A percentile compares a stretch with the other conserved stretches of the same genome.
Conservation (phyloP, 768 basidiomycete genomes). For the Amanita pallidorosea region DNA sequence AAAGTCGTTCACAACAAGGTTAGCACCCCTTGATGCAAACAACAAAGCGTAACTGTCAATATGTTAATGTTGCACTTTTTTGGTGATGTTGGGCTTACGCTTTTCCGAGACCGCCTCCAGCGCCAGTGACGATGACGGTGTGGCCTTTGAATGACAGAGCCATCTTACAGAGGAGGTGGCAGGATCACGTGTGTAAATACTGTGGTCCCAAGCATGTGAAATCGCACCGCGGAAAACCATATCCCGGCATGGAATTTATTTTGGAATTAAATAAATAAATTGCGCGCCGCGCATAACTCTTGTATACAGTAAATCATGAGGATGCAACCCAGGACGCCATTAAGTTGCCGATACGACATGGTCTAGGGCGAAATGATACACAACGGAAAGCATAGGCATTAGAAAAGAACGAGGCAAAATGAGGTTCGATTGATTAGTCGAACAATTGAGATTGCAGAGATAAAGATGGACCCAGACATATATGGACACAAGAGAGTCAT, state of each 20-base stretch:
- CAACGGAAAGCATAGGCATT: conserved; percentile 5
- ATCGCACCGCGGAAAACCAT: neutral
- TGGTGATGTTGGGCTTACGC: conserved; percentile 42
- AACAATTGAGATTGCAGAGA: conserved; percentile 7
- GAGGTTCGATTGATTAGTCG: conserved; percentile 8
- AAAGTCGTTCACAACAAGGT: conserved; percentile 93
- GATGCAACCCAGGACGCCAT: conserved; percentile 11
- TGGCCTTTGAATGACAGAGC: conserved; percentile 74
- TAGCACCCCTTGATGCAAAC: conserved; percentile 89
- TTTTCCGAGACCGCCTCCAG: conserved; percentile 90
- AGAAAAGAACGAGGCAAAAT: conserved; percentile 8
- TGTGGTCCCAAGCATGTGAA: conserved; percentile 9
- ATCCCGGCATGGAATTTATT: too few species aligned
- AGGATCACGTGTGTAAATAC: neutral
- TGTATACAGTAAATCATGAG: conserved; percentile 3
- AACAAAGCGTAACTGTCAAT: conserved; percentile 69
- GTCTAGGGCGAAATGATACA: conserved; percentile 9
- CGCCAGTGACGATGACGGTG: conserved; percentile 91
- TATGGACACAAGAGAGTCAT: conserved; percentile 14
- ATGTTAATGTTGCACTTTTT: too few species aligned
- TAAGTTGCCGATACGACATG: conserved; percentile 11
- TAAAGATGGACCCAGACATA: conserved; percentile 18
- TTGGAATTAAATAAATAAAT: too few species aligned
- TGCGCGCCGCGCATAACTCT: too few species aligned
- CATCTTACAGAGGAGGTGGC: conserved; percentile 20